Evolutionary conservation across 768 basidiomycete species (phyloP), one percentile per base, ranked within the genome.

Genomic region (Russula virescens): DNA sequence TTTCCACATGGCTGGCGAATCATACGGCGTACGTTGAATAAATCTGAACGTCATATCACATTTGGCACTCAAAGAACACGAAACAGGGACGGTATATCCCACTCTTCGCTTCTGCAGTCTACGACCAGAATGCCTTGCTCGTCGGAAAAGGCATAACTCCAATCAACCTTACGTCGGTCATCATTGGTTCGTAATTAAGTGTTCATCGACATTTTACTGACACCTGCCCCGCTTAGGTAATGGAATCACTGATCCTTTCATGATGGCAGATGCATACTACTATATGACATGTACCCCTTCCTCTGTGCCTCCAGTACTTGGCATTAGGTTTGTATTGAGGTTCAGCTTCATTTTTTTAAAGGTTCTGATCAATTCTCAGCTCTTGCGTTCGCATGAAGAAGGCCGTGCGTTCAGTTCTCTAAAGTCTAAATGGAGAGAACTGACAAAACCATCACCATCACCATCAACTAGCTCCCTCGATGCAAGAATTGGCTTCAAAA

Each of bases 221-320:
- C 14, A 40, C 25, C n/a, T 9, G 43, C 28, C n/a, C n/a, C 35
- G 31, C 5, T 53, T 14, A 76, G 79, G 79, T n/a, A 82, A 81
- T 35, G 81, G 80, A 21, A 68, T 76, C 48, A 77, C 75, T 0
- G 77, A 81, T 66, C 75, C 67, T 55, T 69, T 66, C 55, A 75
- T 74, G 1, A 73, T 80, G 75, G 57, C 64, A 3, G 67, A 74
- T 6, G 75, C 80, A 3, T 80, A 78, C 61, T 74, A 81, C 62
- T 82, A 85, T 55, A 79, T 87, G 72, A 73, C 75, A 26, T 89
- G 88, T 68, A 61, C 81, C 7, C 70, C 75, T 26, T 78, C 80
- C 0, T 81, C 82, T 14, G 71, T 81, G 31, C 72, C 71, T 28
- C 84, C 82, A 5, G 70, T 83, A 25, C 66, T 74, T 42, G 78